These are phyloP conservation scores for Dichotomopilus funicola DNA, from an alignment of 2,329 filamentous ascomycete genomes.

Conservation along the genomic window DNA sequence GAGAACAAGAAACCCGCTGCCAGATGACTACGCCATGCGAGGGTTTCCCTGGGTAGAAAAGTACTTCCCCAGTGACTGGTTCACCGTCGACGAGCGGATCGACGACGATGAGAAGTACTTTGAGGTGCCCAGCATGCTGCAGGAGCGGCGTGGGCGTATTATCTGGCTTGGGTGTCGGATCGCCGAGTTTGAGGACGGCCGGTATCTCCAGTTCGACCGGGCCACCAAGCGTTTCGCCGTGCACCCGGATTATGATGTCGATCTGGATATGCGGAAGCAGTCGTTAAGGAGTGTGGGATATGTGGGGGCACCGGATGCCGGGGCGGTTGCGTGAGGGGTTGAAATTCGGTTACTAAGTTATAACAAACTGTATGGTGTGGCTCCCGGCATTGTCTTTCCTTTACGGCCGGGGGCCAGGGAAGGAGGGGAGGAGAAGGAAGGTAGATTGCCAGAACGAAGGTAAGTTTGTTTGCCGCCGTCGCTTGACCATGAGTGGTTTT, in stretches of 20 bases:
- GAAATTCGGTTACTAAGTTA: too few relatives aligned
- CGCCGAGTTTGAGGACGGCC: constrained; percentile 28
- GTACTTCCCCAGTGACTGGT: constrained; percentile 56
- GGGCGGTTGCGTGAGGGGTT: too few relatives aligned
- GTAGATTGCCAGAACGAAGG: too few relatives aligned
- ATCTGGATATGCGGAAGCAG: constrained; percentile 21
- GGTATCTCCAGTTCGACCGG: constrained; percentile 42
- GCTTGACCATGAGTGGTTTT: too few relatives aligned
- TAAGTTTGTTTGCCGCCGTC: too few relatives aligned
- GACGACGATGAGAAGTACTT: constrained; percentile 64
- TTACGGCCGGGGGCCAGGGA: too few relatives aligned
- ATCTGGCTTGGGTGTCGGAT: constrained; percentile 51
- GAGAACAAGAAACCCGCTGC: constrained; percentile 33
- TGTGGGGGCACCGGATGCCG: too few relatives aligned
- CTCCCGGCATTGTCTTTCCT: too few relatives aligned
- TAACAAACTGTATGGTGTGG: too few relatives aligned
- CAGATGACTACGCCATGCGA: constrained; percentile 62
- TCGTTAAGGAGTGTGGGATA: too few relatives aligned
- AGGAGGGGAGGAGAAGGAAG: too few relatives aligned
- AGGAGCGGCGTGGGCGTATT: constrained; percentile 52
- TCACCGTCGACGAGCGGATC: constrained; percentile 42
- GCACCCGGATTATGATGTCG: constrained; percentile 31
- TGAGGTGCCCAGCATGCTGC: constrained; percentile 52
- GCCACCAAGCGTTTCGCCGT: constrained; percentile 35
- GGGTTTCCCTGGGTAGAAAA: constrained; percentile 55